Percentiles rank a stretch among this genome's conserved stretches.
phyloP scores from a whole-genome alignment of 805 yeast genomes.

The Kuraishia piskuri region DNA sequence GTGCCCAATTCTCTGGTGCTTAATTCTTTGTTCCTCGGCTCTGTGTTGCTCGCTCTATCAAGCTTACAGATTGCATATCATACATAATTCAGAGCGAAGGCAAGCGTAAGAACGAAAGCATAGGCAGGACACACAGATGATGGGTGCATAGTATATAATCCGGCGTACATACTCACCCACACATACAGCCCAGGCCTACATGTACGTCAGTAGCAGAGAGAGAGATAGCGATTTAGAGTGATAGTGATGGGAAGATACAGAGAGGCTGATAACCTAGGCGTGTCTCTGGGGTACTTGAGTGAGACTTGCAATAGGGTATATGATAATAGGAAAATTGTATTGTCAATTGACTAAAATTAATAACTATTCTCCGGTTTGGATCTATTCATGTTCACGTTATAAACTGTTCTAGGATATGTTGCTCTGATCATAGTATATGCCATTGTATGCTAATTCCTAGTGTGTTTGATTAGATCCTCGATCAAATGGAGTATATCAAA shows the following conservation, averaged over 20 bases:
- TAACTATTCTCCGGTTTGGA: background rate
- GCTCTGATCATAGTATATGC: background rate
- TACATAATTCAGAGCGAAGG: too few relatives aligned
- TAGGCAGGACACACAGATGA: background rate
- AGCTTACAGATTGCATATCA: too few relatives aligned
- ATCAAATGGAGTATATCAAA: constrained; percentile 45
- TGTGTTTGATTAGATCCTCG: background rate
- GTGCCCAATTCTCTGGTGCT: too few relatives aligned
- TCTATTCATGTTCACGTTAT: background rate
- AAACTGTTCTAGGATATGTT: background rate
- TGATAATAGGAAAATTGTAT: too few relatives aligned
- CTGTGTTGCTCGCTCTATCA: too few relatives aligned
- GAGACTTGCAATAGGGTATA: too few relatives aligned
- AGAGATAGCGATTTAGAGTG: too few relatives aligned
- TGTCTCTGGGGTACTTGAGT: too few relatives aligned
- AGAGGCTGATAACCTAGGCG: background rate
- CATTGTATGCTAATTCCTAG: background rate
- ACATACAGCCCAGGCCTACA: background rate
- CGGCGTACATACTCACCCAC: background rate
- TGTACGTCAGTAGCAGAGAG: background rate
- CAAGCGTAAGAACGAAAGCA: too few relatives aligned
- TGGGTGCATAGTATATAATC: background rate
- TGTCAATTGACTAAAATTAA: background rate
- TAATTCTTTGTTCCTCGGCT: too few relatives aligned
- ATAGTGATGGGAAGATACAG: too few relatives aligned